Conservation (phyloP, 2,329 filamentous ascomycete species). For the Aspergillus spinulosporus region DNA sequence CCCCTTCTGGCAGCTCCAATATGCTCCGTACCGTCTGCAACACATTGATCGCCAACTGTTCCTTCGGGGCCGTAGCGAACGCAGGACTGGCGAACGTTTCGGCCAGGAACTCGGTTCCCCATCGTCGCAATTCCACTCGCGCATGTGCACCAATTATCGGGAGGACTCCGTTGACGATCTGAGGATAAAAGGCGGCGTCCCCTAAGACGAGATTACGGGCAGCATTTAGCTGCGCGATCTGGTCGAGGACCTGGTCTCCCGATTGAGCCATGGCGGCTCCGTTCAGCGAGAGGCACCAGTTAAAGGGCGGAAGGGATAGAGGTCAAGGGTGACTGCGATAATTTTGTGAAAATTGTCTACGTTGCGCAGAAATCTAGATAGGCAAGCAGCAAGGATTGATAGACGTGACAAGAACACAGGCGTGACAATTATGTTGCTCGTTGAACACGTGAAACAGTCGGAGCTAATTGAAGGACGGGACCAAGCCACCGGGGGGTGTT, state of each 20-base stretch:
- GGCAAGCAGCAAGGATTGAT: neutral
- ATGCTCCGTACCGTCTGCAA: constrained; percentile 73
- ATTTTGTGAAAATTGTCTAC: constrained; percentile 12
- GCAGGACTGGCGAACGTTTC: constrained; percentile 95
- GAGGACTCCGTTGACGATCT: constrained; percentile 89
- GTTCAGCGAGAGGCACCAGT: constrained; percentile 10
- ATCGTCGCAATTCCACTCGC: constrained; percentile 80
- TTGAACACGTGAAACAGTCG: constrained; percentile 10
- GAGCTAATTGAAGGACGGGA: neutral
- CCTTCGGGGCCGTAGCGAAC: constrained; percentile 74
- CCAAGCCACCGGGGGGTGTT: neutral
- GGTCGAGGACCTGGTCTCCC: constrained; percentile 65
- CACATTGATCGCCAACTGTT: constrained; percentile 72
- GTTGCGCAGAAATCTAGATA: constrained; percentile 11
- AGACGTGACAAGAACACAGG: constrained; percentile 9
- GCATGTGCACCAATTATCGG: constrained; percentile 79
- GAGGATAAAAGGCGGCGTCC: constrained; percentile 84
- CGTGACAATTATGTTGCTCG: constrained; percentile 12
- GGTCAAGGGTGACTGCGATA: neutral
- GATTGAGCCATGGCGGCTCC: constrained; percentile 54
- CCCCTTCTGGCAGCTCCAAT: constrained; percentile 70
- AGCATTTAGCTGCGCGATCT: constrained; percentile 83
- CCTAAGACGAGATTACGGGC: constrained; percentile 86
- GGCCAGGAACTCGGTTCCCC: constrained; percentile 93
- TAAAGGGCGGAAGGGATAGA: neutral